A percentile compares a stretch with the other conserved stretches of the same genome.
Conservation (phyloP, 352 stramenopile species). For the Phytophthora rubi region DNA sequence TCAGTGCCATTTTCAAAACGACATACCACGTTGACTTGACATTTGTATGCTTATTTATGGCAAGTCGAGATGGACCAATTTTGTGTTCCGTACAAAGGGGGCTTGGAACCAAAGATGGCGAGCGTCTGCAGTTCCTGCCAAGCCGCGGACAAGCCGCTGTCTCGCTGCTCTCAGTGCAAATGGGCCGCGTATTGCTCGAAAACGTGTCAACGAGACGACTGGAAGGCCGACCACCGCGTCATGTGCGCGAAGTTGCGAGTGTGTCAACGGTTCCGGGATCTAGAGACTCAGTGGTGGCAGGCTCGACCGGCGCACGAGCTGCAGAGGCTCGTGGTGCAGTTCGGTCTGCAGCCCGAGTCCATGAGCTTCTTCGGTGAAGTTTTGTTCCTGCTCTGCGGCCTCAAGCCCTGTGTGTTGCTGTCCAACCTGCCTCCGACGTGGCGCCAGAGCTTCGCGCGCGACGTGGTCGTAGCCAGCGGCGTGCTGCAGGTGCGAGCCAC, state of each 20-base stretch:
- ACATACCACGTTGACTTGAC: too few species aligned
- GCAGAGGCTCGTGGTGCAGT: constrained; percentile 17
- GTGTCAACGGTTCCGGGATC: constrained; percentile 30
- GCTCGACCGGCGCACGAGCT: constrained; percentile 34
- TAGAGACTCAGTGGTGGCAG: constrained; percentile 48
- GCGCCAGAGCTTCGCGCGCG: constrained; percentile 45
- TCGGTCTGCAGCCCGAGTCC: constrained; percentile 48
- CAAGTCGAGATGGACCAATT: background rate
- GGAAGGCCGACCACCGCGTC: constrained; percentile 45
- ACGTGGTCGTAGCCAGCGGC: constrained; percentile 50
- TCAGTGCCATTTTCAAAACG: too few species aligned
- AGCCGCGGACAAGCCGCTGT: constrained; percentile 15
- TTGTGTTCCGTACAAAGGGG: constrained; percentile 16
- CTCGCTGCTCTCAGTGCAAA: constrained; percentile 61
- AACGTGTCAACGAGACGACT: constrained; percentile 58
- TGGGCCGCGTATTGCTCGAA: constrained; percentile 71
- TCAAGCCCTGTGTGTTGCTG: constrained; percentile 73
- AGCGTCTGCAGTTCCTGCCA: constrained; percentile 27
- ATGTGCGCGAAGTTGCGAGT: constrained; percentile 40
- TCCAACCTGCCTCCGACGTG: constrained; percentile 66
- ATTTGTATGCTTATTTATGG: too few species aligned
- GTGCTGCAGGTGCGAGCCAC: constrained; percentile 16
- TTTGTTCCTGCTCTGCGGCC: constrained; percentile 61
- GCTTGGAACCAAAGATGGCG: constrained; percentile 8
- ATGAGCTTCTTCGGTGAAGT: constrained; percentile 82